Base-by-base conservation (phyloP, 1,284 basidiomycete genomes). In the Cutaneotrichosporon dermatis region DNA sequence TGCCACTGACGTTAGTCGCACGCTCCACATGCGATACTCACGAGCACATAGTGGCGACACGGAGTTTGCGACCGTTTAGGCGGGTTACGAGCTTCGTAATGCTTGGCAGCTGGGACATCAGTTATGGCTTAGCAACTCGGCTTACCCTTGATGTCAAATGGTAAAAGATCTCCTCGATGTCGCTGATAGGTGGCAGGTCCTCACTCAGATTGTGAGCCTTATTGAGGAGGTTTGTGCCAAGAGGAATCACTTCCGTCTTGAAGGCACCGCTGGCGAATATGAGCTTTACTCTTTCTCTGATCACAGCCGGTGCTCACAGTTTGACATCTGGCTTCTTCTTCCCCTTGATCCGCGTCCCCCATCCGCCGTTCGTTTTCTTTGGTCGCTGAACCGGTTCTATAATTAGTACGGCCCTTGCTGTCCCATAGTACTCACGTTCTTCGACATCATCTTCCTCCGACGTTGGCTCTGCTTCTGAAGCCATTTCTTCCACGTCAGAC, bases 1-100 rank as follows among this genome's bases (percentile, higher is more conserved):
- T 97, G 15, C 93, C 93, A 53, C 92, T 95, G 55, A 9, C 13
- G 51, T 65, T 42, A 68, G 59, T 37, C n/a, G 6, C 0, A 33
- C 25, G 25, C 25, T 25, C 25, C 25, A 33, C 8, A 37, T 9
- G 4, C 25, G 25, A 25, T 25, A 68, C 77, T 61, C 46, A 79
- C 77, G 75, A 77, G 80, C 93, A 97, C 93, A 97, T 97, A 10
- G 93, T 97, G 2, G 93, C 94, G 45, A 97, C 85, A 69, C 93
- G 90, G 69, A 97, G 81, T 66, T 89, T 91, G 58, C 92, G 85
- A 2, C 91, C 91, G 63, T 84, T 79, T 54, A 96, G 80, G 42
- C 83, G 85, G 68, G 88, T 81, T 11, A 86, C 88, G 41, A 92
- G 84, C 1, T 82, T 61, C n/a, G 64, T 66, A 12, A 75, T 60